phyloP scores from a whole-genome alignment of 371 early-diverging fungal species.

The Rhizopus delemar region DNA sequence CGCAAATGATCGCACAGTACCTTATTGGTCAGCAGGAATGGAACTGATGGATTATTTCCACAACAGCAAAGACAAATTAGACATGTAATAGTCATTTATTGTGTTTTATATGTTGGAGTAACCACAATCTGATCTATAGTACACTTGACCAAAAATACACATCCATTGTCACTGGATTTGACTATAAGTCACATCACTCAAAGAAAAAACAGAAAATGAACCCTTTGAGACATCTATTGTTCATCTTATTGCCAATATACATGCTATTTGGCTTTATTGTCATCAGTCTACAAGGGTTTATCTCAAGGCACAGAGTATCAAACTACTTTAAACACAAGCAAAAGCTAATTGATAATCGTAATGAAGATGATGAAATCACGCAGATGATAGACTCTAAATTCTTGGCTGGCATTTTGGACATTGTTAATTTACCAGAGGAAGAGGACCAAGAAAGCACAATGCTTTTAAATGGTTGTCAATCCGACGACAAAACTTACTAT shows the following conservation, averaged over 20 bases:
- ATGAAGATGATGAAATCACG: no score
- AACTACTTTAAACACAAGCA: no score
- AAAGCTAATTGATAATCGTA: no score
- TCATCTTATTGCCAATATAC: no score
- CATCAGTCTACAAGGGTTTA: slow-evolving; percentile 33
- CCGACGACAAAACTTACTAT: not conserved
- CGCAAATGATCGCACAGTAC: slow-evolving; percentile 68
- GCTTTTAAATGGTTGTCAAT: no score
- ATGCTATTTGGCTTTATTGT: slow-evolving; percentile 12
- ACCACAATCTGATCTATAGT: not conserved
- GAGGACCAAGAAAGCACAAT: no score
- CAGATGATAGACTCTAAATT: slow-evolving; percentile 11
- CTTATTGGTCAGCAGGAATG: slow-evolving; percentile 69
- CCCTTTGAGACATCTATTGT: no score
- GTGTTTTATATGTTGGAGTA: no score
- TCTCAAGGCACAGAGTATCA: slow-evolving; percentile 32
- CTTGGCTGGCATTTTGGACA: slow-evolving; percentile 20
- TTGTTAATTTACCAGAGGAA: slow-evolving; percentile 18
- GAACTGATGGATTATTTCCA: slow-evolving; percentile 53
- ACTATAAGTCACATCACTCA: no score
- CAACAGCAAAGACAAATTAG: slow-evolving; percentile 36
- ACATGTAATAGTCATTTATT: slow-evolving; percentile 34
- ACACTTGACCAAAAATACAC: slow-evolving; percentile 18
- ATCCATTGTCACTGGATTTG: no score
- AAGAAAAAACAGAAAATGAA: no score